phyloP scores from a whole-genome alignment of 2,329 filamentous ascomycete species.

The Raffaelea arxii region DNA sequence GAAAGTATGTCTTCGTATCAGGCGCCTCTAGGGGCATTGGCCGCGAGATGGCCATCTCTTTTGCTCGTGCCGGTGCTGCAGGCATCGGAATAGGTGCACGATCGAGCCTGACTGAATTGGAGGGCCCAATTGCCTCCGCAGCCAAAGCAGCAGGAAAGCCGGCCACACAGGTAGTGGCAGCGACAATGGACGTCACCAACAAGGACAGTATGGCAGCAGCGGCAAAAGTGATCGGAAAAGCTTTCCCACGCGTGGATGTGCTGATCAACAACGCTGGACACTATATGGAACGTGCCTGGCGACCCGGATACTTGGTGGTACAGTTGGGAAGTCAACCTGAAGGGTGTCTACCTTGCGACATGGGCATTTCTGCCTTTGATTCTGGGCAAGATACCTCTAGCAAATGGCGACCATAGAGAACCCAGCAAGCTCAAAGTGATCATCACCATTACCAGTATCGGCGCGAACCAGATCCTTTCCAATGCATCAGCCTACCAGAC shows the following conservation, averaged over 20 bases:
- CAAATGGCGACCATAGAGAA: background rate
- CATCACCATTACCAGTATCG: conserved; percentile 36
- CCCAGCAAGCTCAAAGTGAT: conserved; percentile 14
- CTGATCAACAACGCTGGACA: conserved; percentile 11
- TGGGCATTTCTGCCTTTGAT: conserved; percentile 5
- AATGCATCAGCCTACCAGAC: conserved; percentile 34
- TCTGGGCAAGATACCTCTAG: background rate
- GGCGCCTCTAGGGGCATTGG: conserved; percentile 10
- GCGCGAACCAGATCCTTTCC: conserved; percentile 22
- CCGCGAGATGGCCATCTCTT: conserved; percentile 6
- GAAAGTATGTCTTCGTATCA: conserved; percentile 10
- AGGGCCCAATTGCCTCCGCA: background rate
- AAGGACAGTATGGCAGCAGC: conserved; percentile 1
- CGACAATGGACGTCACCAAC: conserved; percentile 4
- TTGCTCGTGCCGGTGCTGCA: conserved; percentile 6
- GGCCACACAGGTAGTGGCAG: background rate
- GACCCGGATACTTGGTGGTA: conserved; percentile 8
- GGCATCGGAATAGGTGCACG: conserved; percentile 5
- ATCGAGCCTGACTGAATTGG: background rate
- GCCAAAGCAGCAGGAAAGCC: conserved; percentile 4
- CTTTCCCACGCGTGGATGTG: conserved; percentile 8
- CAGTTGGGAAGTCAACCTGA: conserved; percentile 5
- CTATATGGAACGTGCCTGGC: conserved; percentile 1
- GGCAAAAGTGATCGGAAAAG: background rate
- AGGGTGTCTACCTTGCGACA: conserved; percentile 5